A percentile compares a stretch with the other conserved stretches of the same genome.
Evolutionary conservation across 2,329 filamentous ascomycete species (phyloP).

Genomic region (Neofusicoccum umdonicola): DNA sequence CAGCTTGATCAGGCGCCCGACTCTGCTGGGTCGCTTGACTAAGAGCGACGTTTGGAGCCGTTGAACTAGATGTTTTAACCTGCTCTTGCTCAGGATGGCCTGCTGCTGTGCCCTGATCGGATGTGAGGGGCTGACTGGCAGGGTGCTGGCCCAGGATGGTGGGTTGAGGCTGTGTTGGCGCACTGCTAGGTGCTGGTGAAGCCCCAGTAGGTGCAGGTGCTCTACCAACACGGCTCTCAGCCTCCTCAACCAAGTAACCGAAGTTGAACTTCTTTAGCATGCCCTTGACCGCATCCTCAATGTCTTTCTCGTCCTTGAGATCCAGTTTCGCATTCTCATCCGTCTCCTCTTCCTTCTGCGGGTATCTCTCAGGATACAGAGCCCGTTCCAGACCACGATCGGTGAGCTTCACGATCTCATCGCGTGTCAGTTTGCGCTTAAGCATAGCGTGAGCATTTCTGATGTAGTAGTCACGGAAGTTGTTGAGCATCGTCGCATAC

Average conservation of each 20-base stretch:
- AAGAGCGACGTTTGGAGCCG: no score
- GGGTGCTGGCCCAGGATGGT: background rate
- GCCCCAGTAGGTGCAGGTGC: background rate
- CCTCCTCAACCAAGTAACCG: conserved; percentile 13
- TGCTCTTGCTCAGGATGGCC: background rate
- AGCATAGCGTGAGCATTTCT: conserved; percentile 8
- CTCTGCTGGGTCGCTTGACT: background rate
- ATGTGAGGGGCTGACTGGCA: background rate
- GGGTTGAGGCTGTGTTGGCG: background rate
- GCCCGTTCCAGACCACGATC: conserved; percentile 16
- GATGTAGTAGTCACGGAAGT: conserved; percentile 16
- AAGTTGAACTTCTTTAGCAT: conserved; percentile 16
- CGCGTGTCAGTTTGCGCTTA: conserved; percentile 2
- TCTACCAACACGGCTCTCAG: conserved; percentile 2
- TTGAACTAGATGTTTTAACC: background rate
- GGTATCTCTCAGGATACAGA: conserved; percentile 11
- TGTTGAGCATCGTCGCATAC: conserved; percentile 16
- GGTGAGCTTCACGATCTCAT: conserved; percentile 10
- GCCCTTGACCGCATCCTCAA: conserved; percentile 16
- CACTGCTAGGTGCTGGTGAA: background rate
- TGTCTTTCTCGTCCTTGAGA: conserved; percentile 16
- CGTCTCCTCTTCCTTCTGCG: conserved; percentile 1
- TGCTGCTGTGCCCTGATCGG: background rate
- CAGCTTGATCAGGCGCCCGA: background rate
- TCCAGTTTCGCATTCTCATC: conserved; percentile 12